A percentile compares a stretch with the other conserved stretches of the same genome.
Evolutionary conservation across 352 stramenopile species (phyloP).

Genomic region (Phytophthora vignae): DNA sequence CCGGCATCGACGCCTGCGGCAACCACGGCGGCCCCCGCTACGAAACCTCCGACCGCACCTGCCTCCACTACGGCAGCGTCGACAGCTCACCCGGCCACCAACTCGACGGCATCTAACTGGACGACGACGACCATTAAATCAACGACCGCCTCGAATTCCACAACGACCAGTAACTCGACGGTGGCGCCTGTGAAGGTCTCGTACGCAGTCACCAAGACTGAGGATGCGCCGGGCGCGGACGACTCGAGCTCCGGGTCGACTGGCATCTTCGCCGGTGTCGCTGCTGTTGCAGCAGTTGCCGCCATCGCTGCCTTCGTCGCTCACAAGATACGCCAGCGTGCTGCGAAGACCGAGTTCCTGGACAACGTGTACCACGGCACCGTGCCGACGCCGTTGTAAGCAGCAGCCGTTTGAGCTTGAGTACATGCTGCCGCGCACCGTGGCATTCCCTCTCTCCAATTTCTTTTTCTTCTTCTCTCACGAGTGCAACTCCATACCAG

Average conservation of each 20-base stretch:
- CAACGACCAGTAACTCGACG: background rate
- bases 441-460: background rate
- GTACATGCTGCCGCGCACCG: background rate
- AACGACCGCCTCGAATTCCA: background rate
- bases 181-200: background rate
- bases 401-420: background rate
- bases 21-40: conserved; percentile 6
- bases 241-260: background rate
- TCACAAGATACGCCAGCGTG: conserved; percentile 1
- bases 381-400: conserved; percentile 6
- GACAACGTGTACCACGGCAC: conserved; percentile 3
- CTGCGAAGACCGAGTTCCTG: conserved; percentile 2
- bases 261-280: background rate
- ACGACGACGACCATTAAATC: background rate
- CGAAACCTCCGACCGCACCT: background rate
- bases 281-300: background rate
- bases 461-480: background rate
- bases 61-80: conserved; percentile 4
- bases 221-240: background rate
- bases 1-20: no score
- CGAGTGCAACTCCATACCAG: background rate
- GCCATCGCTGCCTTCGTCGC: background rate
- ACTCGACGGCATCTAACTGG: background rate
- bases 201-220: background rate
- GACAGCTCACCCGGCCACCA: conserved; percentile 3